Evolutionary conservation across 371 early-diverging fungal genomes (phyloP).

Genomic region (Enteropsectra breve): DNA sequence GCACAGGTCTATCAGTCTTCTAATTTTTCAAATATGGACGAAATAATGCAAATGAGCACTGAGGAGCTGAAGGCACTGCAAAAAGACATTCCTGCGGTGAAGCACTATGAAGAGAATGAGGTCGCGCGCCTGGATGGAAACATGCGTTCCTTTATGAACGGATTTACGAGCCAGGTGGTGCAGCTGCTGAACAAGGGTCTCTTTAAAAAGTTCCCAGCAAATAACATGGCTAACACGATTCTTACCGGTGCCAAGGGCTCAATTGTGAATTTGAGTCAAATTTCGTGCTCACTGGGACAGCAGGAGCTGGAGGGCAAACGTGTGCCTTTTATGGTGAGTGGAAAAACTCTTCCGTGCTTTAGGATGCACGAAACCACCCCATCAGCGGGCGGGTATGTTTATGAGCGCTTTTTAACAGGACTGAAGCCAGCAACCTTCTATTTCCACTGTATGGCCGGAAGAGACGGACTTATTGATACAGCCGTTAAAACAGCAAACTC

Average conservation of each 20-base stretch:
- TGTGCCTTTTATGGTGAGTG: conserved; percentile 91
- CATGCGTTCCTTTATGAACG: conserved; percentile 36
- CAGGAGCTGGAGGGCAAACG: conserved; percentile 96
- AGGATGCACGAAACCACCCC: conserved; percentile 65
- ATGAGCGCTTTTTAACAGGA: conserved; percentile 95
- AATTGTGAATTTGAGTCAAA: conserved; percentile 91
- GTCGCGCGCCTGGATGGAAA: conserved; percentile 24
- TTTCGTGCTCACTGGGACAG: conserved; percentile 91
- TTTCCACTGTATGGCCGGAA: conserved; percentile 94
- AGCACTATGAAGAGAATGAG: conserved; percentile 15
- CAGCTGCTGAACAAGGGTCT: conserved; percentile 69
- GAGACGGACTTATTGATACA: conserved; percentile 99
- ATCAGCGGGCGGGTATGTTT: conserved; percentile 88
- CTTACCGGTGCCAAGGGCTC: conserved; percentile 96
- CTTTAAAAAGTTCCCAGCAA: conserved; percentile 74
- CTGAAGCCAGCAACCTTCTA: conserved; percentile 77
- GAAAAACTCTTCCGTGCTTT: conserved; percentile 90
- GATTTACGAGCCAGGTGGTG: conserved; percentile 28
- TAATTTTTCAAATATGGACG: background rate
- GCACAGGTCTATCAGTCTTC: background rate
- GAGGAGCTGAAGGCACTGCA: background rate
- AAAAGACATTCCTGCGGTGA: conserved; percentile 9
- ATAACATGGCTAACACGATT: conserved; percentile 96
- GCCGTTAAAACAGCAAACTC: conserved; percentile 98
- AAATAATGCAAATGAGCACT: background rate